These are phyloP conservation scores for Discostella stelligera DNA, from an alignment of 352 stramenopile genomes.

Conservation along the genomic window DNA sequence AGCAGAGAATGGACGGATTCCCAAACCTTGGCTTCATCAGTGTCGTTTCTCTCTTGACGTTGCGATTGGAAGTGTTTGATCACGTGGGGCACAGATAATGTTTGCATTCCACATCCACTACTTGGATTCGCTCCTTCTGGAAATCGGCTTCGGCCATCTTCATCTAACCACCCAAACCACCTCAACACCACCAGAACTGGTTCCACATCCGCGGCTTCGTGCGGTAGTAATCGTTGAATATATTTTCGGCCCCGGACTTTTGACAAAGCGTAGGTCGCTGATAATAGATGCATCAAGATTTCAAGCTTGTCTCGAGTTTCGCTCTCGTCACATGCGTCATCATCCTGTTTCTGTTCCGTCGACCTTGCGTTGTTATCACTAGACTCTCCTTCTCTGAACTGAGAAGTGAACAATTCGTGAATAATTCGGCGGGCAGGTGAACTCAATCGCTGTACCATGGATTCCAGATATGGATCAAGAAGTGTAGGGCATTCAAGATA, in stretches of 20 bases:
- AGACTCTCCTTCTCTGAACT: background rate
- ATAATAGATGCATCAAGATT: constrained; percentile 63
- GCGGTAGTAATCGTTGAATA: constrained; percentile 92
- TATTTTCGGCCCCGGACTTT: constrained; percentile 95
- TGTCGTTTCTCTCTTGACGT: constrained; percentile 64
- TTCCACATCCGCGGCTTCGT: constrained; percentile 95
- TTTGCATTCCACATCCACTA: background rate
- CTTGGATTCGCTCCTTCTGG: background rate
- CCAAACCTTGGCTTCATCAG: constrained; percentile 84
- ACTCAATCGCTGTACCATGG: constrained; percentile 82
- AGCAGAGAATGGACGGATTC: constrained; percentile 88
- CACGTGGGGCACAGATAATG: constrained; percentile 5
- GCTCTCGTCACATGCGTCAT: background rate
- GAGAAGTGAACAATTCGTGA: constrained; percentile 47
- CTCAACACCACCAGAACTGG: constrained; percentile 84
- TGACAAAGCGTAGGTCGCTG: constrained; percentile 90
- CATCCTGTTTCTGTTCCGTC: background rate
- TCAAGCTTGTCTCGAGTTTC: constrained; percentile 32
- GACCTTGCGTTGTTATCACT: constrained; percentile 9
- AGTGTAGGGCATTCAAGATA: constrained; percentile 89
- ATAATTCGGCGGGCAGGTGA: constrained; percentile 80
- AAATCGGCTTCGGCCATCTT: constrained; percentile 1
- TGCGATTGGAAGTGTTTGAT: constrained; percentile 43
- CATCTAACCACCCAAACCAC: constrained; percentile 51
- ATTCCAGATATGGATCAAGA: constrained; percentile 87